phyloP scores from a whole-genome alignment of 306 rosid species.

The Vigna angularis region DNA sequence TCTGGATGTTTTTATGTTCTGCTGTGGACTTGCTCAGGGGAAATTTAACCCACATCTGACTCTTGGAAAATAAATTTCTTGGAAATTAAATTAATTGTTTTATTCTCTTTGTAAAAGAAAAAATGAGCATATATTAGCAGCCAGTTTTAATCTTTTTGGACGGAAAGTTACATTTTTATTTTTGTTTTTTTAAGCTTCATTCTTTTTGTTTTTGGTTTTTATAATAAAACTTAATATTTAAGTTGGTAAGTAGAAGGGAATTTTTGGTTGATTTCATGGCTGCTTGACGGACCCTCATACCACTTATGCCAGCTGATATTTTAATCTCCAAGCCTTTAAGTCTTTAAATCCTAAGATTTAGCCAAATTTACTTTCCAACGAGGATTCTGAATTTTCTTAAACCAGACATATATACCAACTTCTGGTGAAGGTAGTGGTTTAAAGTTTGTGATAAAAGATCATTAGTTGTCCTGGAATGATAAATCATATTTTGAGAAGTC shows the following conservation, averaged over 20 bases:
- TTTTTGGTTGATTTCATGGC: conserved; percentile 98
- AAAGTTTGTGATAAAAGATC: conserved; percentile 50
- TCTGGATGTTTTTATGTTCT: neutral
- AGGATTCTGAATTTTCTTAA: conserved; percentile 60
- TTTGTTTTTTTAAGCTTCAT: neutral
- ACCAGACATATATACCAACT: conserved; percentile 50
- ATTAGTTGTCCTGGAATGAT: conserved; percentile 51
- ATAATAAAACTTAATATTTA: neutral
- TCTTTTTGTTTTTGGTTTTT: neutral
- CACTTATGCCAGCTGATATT: conserved; percentile 72
- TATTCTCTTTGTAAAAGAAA: neutral
- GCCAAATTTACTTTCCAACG: conserved; percentile 53
- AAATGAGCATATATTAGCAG: neutral
- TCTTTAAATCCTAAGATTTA: conserved; percentile 64
- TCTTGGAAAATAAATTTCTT: neutral
- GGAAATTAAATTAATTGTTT: neutral
- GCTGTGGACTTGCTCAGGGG: neutral
- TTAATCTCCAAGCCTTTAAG: neutral
- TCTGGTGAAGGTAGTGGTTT: conserved; percentile 81
- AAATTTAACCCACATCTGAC: neutral
- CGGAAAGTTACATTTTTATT: neutral
- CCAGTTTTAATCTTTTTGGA: neutral
- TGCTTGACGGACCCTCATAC: conserved; percentile 87
- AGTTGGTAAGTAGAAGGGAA: conserved; percentile 57
- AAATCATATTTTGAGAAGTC: conserved; percentile 58